A percentile compares a stretch with the other conserved stretches of the same genome.
Conservation (phyloP, 495 filamentous ascomycete genomes). For the Jackrogersella multiformis region DNA sequence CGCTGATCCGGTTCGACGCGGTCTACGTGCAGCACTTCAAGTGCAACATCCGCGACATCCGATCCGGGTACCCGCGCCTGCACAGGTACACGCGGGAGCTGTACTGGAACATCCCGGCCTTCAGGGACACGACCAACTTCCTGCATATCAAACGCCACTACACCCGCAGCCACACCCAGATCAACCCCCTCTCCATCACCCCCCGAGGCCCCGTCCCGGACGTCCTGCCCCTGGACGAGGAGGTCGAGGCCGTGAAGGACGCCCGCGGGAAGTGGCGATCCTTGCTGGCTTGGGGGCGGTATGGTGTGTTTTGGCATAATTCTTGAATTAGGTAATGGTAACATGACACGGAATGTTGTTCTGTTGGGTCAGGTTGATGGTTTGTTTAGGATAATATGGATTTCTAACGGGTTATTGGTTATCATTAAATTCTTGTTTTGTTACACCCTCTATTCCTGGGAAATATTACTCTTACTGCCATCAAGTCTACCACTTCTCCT, state of each 20-base stretch:
- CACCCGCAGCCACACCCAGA: slow-evolving; percentile 61
- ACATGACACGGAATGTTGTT: too few species aligned
- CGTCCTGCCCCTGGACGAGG: slow-evolving; percentile 58
- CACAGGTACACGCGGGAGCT: slow-evolving; percentile 73
- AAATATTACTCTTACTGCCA: too few species aligned
- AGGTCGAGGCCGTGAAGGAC: slow-evolving; percentile 50
- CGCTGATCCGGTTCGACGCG: slow-evolving; percentile 84
- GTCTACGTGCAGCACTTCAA: slow-evolving; percentile 97
- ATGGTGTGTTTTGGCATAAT: too few species aligned
- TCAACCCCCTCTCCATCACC: slow-evolving; percentile 64
- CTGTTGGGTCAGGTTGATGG: too few species aligned
- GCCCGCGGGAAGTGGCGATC: slow-evolving; percentile 11
- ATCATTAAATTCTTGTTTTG: too few species aligned
- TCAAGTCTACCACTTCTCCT: too few species aligned
- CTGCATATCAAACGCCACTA: slow-evolving; percentile 67
- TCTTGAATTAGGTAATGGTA: too few species aligned
- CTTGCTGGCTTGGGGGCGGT: too few species aligned
- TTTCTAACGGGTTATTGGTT: too few species aligned
- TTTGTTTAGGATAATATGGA: too few species aligned
- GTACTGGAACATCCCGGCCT: slow-evolving; percentile 73
- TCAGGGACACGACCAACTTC: slow-evolving; percentile 72
- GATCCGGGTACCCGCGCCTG: slow-evolving; percentile 75
- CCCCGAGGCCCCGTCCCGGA: slow-evolving; percentile 72
- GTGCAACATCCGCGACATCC: slow-evolving; percentile 85
- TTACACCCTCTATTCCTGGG: too few species aligned